These are phyloP conservation scores for Anthoceros angustus DNA, from an alignment of 225 moss, liverwort and hornwort genomes.

Conservation along the genomic window DNA sequence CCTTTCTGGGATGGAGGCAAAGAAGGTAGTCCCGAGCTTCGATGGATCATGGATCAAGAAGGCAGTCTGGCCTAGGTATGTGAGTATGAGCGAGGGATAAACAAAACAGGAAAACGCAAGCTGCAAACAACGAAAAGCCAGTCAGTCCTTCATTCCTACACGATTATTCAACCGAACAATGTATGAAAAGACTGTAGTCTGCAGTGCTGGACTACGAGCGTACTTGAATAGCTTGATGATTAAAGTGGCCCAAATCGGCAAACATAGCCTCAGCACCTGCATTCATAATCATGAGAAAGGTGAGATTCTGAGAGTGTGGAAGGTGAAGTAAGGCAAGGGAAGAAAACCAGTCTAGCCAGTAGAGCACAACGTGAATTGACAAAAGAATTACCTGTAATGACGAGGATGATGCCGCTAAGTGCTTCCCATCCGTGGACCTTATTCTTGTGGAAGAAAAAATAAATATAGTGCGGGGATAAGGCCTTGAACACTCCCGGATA, in stretches of 20 bases:
- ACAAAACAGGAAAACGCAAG: constrained; percentile 41
- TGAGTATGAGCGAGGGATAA: constrained; percentile 49
- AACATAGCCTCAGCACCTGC: constrained; percentile 65
- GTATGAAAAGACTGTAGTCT: neutral
- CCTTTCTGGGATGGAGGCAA: constrained; percentile 36
- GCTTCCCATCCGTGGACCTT: constrained; percentile 53
- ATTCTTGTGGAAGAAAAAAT: constrained; percentile 41
- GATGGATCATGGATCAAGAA: constrained; percentile 48
- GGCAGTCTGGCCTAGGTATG: constrained; percentile 72
- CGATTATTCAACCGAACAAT: neutral
- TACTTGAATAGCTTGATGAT: constrained; percentile 61
- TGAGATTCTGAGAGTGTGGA: neutral
- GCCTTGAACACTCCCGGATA: constrained; percentile 52
- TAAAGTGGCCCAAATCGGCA: constrained; percentile 73
- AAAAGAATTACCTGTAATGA: constrained; percentile 46
- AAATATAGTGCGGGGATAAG: constrained; percentile 48
- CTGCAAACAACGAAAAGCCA: constrained; percentile 20
- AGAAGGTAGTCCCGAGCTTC: constrained; percentile 42
- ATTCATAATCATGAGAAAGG: constrained; percentile 3
- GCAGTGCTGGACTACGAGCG: neutral
- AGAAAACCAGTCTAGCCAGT: neutral
- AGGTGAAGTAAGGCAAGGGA: too few relatives aligned
- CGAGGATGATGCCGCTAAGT: constrained; percentile 65
- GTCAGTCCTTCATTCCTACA: neutral
- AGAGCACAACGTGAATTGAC: neutral